Base-by-base conservation (phyloP, 805 yeast species). In the Blastobotrys chiropterorum region DNA sequence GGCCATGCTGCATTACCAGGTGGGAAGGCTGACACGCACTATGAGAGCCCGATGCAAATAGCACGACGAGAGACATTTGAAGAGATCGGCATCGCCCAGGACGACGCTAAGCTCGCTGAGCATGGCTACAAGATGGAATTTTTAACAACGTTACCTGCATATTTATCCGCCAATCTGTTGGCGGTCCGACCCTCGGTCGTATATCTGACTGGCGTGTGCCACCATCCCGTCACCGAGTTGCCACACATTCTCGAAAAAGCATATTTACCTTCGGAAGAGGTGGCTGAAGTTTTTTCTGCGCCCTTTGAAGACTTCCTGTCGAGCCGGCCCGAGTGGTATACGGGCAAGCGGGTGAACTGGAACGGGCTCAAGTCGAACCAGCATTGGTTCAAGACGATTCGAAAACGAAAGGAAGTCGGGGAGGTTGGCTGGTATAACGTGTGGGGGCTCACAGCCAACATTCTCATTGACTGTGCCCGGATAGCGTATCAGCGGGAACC, bases 1-100 rank as follows among this genome's bases (percentile, higher is more conserved):
- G 97, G 97, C 3, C 96, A 90, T 65, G 86, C 86, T 3, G 88
- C 97, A 1, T 72, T 90, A 6, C 98, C 98, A 2, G 98, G 98
- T 2, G 98, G 97, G 6, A 87, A 85, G 62, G 90, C 95, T 3
- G 97, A 90, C 65, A 63, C 59, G 42, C 59, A 34, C 4, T 80
- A 76, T 0, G 71, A 77, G 16, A 89, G 88, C 59, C 87, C 86
- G 52, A 83, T 85, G 75, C 76, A 78, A 44, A 83, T 85, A 40
- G 85, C 96, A 0, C 72, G 95, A 53, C 72, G 98, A 31, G 98
- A 90, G 66, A 81, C 90, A 55, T 78, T 76, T 51, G 98, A 90
- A 64, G 98, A 90, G 64, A 86, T 90, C 47, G 97, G 97, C 0
- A 65, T 88, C 47, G 41, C 62, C 15, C 34, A 30, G 7, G 56